Evolutionary conservation across 1,139 yeast species (phyloP).

Genomic region (Lodderomyces oxycetoniae): DNA sequence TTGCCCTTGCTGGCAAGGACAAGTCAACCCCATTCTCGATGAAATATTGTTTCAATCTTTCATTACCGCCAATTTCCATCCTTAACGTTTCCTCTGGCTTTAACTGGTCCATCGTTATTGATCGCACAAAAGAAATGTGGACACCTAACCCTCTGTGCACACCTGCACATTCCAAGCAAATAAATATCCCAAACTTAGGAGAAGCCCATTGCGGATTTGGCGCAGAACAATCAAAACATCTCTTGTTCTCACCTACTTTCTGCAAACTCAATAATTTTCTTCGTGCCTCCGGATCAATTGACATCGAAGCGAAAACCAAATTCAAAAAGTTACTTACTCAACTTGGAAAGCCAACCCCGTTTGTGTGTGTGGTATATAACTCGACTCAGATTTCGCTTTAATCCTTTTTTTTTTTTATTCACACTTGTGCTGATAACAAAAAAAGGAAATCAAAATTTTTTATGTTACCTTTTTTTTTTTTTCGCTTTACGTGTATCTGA

Average conservation of each 20-base stretch:
- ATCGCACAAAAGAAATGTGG: constrained; percentile 92
- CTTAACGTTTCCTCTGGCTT: constrained; percentile 82
- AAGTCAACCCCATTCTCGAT: constrained; percentile 69
- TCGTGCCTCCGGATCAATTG: constrained; percentile 87
- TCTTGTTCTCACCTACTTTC: constrained; percentile 76
- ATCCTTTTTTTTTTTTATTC: no score
- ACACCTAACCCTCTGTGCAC: constrained; percentile 95
- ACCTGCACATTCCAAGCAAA: constrained; percentile 97
- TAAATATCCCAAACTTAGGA: constrained; percentile 93
- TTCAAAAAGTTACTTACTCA: no score
- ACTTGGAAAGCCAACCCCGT: no score
- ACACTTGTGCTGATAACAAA: no score
- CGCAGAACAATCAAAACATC: constrained; percentile 90
- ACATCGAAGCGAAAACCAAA: no score
- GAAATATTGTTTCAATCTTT: constrained; percentile 65
- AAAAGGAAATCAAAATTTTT: no score
- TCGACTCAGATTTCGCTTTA: no score
- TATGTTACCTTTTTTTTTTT: no score
- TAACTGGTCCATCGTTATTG: constrained; percentile 97
- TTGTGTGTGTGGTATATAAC: no score
- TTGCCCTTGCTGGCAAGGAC: constrained; percentile 58
- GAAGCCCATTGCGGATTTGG: constrained; percentile 99
- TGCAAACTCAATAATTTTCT: constrained; percentile 76
- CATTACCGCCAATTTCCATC: constrained; percentile 96
- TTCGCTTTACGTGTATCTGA: no score